These are phyloP conservation scores for Monosporascus sp. DNA, from an alignment of 2,329 filamentous ascomycete genomes.

Conservation along the genomic window DNA sequence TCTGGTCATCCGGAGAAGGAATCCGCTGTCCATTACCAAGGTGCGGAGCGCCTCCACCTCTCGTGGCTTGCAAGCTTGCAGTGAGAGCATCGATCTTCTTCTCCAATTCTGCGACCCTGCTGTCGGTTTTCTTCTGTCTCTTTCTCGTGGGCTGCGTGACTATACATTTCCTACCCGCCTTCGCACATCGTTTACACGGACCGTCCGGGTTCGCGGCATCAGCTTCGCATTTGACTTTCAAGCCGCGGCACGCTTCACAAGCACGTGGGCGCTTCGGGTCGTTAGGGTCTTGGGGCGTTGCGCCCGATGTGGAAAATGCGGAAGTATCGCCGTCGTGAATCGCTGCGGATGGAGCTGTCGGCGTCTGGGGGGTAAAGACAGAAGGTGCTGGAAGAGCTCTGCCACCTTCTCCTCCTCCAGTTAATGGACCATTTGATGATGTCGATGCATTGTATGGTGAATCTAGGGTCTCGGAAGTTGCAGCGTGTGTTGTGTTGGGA, in stretches of 20 bases:
- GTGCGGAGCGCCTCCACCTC: constrained; percentile 14
- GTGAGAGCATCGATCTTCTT: constrained; percentile 89
- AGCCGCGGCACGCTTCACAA: constrained; percentile 68
- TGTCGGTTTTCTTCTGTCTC: constrained; percentile 88
- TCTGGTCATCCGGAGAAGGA: constrained; percentile 13
- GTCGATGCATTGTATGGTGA: neutral
- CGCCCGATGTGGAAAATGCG: constrained; percentile 3
- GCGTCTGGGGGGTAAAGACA: constrained; percentile 18
- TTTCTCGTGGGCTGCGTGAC: constrained; percentile 72
- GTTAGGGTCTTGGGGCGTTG: constrained; percentile 22
- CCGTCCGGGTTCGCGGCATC: constrained; percentile 57
- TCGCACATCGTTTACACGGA: constrained; percentile 70
- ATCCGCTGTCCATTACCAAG: neutral
- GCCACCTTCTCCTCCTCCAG: constrained; percentile 1
- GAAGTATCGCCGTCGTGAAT: constrained; percentile 8
- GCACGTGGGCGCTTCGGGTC: constrained; percentile 65
- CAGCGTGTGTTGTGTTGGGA: neutral
- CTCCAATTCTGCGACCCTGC: constrained; percentile 81
- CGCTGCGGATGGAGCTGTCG: constrained; percentile 8
- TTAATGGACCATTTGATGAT: constrained; percentile 8
- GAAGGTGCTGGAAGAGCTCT: constrained; percentile 3
- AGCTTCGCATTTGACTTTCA: constrained; percentile 83
- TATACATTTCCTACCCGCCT: constrained; percentile 71
- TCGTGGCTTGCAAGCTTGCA: constrained; percentile 63
- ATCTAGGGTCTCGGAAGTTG: neutral